Base-by-base conservation (phyloP, 495 filamentous ascomycete species). In the Lasiosphaeria ovina region DNA sequence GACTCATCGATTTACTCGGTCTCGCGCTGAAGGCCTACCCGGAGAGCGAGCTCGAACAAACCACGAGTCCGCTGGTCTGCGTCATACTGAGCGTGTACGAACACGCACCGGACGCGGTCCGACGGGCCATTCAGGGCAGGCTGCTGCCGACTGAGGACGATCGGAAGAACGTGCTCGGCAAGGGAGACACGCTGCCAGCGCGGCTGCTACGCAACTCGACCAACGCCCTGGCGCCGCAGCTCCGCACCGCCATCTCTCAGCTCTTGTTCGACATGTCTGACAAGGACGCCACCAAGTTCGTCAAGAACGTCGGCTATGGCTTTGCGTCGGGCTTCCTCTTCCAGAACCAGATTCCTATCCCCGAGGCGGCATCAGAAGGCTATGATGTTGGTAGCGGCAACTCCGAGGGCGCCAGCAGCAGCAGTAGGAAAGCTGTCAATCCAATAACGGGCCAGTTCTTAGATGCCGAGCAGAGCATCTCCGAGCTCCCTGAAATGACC, bases 241-340 rank as follows among this genome's bases (percentile, higher is more conserved):
- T 96, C 3, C 85, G 91, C 24, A 85, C 87, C 38, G 83, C 81
- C n/a, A 87, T 96, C 40, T 89, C 88, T 0, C 81, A 86, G 48
- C 79, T 98, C 11, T 83, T 96, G 60, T 98, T 97, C 69, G 90
- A 94, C 49, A 79, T 97, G 32, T 95, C 90, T 2, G 87, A 86
- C 53, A 89, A 86, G 62, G 83, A 92, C 64, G 83, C 88, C 0
- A 80, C 82, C 32, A 87, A 73, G 35, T 87, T 94, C 54, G 88
- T 94, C 0, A 78, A 86, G 44, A 91, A 92, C 57, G 89, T 96
- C 33, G 91, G 94, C 1, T 97, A 96, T 66, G 94, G 94, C 0
- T 97, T 89, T 67, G 94, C 94, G 3, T 89, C 92, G 1, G 94
- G 94, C 2, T 93, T 93, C 67, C 75, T 98, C 35, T 87, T 92